Percentiles rank a stretch among this genome's conserved stretches.
phyloP scores from a whole-genome alignment of 2,329 filamentous ascomycete species.

The Hansfordia pulvinata region DNA sequence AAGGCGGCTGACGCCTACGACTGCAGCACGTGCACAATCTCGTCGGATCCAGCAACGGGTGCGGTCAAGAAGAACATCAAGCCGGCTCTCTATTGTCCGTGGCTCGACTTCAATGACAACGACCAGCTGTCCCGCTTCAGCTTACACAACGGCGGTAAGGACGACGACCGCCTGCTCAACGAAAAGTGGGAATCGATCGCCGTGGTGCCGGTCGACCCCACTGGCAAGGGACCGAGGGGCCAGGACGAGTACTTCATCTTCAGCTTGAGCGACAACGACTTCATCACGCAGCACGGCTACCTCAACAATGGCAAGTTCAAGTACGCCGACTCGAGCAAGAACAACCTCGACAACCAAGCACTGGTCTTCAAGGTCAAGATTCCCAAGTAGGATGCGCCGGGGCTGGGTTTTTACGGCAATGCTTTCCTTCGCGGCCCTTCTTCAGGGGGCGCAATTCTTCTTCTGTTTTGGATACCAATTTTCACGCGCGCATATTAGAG shows the following conservation, averaged over 20 bases:
- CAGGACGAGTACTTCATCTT: slow-evolving; percentile 55
- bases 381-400: no score
- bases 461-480: no score
- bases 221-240: no score
- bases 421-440: no score
- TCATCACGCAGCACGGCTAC: slow-evolving; percentile 54
- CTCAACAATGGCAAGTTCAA: slow-evolving; percentile 42
- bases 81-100: slow-evolving; percentile 49
- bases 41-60: slow-evolving; percentile 26
- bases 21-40: slow-evolving; percentile 16
- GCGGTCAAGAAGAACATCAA: slow-evolving; percentile 37
- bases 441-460: no score
- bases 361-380: slow-evolving; percentile 45
- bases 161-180: slow-evolving; percentile 47
- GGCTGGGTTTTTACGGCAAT: no score
- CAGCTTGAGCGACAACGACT: slow-evolving; percentile 59
- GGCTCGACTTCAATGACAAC: slow-evolving; percentile 56
- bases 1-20: slow-evolving; percentile 26
- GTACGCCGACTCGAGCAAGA: slow-evolving; percentile 44
- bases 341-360: slow-evolving; percentile 45
- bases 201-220: slow-evolving; percentile 41
- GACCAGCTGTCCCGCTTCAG: slow-evolving; percentile 50
- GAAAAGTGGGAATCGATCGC: slow-evolving; percentile 68
- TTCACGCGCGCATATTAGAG: no score
- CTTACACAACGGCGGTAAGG: slow-evolving; percentile 51